Evolutionary conservation across 2,329 filamentous ascomycete genomes (phyloP), one percentile per base, ranked within the genome.

Genomic region (Chalara sp.): DNA sequence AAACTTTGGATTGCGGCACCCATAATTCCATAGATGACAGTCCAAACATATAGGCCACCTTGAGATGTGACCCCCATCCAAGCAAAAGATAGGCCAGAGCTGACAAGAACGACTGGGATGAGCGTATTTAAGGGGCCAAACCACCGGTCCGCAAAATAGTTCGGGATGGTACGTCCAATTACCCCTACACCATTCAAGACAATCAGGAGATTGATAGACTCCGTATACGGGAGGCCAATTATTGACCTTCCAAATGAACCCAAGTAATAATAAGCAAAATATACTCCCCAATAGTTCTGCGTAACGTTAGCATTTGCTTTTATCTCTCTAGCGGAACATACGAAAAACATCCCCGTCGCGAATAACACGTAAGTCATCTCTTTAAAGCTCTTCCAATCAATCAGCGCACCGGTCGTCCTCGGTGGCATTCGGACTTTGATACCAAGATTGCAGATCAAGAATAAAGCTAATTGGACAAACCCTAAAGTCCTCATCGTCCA

Each of bases 121-220:
- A 80, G 61, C 5, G 73, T 65, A 57, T 81, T 82, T 46, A 81
- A 59, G 0, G 76, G 73, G 1, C 79, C 78, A 6, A 73, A 65
- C 48, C 67, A 73, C 32, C 65, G 65, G 60, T 80, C 76, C 3
- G 76, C 74, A 6, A 76, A 55, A 40, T 67, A 65, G 45, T 69
- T 72, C 0, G 75, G 75, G 6, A 76, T 58, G 5, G 78, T 54
- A 2, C 77, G 72, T 28, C 74, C 75, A 5, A 73, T 44, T 12
- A 76, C 53, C 1, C 76, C 76, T 21, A 79, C 67, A 11, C 72
- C 74, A 56, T 80, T 80, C 63, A 80, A 69, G 40, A 77, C 66
- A 39, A 81, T 67, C 21, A 81, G 62, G 2, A 80, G 63, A 51
- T 75, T 70, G 46, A 78, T 70, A 2, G 75, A 73, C 47, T 68